These are phyloP conservation scores for Forsythia suspensa DNA, from an alignment of 257 asterid genomes.

Conservation along the genomic window DNA sequence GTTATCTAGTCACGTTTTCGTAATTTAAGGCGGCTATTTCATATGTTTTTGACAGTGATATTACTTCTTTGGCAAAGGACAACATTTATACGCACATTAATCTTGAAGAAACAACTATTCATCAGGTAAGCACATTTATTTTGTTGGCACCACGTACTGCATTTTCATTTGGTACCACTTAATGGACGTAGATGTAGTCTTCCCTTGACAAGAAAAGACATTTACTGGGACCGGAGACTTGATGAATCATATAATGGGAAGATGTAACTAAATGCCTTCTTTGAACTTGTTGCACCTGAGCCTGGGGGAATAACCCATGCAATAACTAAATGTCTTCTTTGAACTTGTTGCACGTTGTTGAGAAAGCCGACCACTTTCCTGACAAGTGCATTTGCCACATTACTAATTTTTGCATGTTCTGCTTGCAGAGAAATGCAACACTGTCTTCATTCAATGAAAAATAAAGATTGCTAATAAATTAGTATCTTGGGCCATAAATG, in stretches of 20 bases:
- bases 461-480: neutral
- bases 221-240: neutral
- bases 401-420: neutral
- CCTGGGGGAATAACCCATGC: neutral
- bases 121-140: constrained; percentile 50
- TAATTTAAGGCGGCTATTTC: neutral
- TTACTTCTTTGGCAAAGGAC: constrained; percentile 91
- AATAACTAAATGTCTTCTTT: neutral
- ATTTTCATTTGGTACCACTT: neutral
- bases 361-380: neutral
- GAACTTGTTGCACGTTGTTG: neutral
- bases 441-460: neutral
- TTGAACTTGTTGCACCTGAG: neutral
- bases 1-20: neutral
- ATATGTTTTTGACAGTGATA: constrained; percentile 61
- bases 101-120: constrained; percentile 83
- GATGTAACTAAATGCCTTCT: neutral
- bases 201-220: neutral
- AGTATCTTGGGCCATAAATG: neutral
- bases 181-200: neutral
- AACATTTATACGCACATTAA: constrained; percentile 69
- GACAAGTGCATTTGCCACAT: neutral
- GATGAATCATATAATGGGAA: neutral
- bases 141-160: neutral
- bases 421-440: neutral